phyloP scores from a whole-genome alignment of 208 protist species.

The Leishmania braziliensis region DNA sequence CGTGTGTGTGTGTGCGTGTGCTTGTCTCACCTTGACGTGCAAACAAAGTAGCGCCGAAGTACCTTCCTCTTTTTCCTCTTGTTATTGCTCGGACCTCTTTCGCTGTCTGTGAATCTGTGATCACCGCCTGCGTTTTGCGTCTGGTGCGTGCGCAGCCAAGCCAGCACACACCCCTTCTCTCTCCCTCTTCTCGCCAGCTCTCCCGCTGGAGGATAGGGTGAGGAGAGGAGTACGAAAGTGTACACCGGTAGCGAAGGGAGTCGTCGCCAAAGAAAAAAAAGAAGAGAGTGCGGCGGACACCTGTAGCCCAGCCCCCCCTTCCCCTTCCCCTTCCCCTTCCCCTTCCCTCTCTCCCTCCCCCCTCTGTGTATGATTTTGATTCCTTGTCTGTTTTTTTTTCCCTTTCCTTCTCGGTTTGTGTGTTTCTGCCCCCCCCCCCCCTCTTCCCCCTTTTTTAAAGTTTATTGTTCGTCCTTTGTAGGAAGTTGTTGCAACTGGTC shows the following conservation, averaged over 20 bases:
- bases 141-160: background rate
- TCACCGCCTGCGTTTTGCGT: background rate
- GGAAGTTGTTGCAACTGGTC: conserved; percentile 5
- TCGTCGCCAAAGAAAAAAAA: background rate
- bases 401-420: background rate
- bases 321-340: background rate
- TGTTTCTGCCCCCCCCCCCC: background rate
- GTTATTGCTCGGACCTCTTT: background rate
- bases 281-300: background rate
- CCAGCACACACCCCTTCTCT: background rate
- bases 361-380: background rate
- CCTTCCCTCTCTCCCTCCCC: background rate
- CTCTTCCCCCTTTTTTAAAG: background rate
- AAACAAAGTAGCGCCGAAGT: background rate
- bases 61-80: background rate
- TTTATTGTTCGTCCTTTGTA: conserved; percentile 8
- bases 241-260: background rate
- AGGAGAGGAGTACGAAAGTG: too few relatives aligned
- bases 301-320: background rate
- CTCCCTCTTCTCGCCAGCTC: background rate
- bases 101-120: background rate
- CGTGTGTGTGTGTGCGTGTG: background rate
- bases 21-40: background rate
- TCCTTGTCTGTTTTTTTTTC: background rate
- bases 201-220: background rate